Conservation (phyloP, 2,329 filamentous ascomycete genomes). For the Lomentospora prolificans region DNA sequence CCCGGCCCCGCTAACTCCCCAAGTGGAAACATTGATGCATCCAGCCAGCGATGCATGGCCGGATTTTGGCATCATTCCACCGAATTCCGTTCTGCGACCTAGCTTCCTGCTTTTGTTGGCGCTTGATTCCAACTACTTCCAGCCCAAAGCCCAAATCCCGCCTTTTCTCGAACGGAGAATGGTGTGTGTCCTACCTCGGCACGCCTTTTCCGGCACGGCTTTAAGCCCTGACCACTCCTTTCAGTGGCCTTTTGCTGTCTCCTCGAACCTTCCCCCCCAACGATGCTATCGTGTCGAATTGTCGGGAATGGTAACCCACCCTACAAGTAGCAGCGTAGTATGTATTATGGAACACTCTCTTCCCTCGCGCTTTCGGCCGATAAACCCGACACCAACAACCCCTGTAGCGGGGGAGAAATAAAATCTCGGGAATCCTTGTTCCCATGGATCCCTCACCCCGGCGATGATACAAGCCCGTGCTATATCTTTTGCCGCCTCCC, state of each 20-base stretch:
- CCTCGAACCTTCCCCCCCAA: neutral
- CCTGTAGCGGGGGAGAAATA: too few relatives aligned
- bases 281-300: too few relatives aligned
- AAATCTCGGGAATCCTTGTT: too few relatives aligned
- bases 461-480: neutral
- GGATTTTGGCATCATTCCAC: neutral
- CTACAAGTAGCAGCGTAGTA: too few relatives aligned
- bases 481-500: neutral
- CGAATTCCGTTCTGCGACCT: neutral
- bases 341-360: too few relatives aligned
- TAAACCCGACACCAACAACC: too few relatives aligned
- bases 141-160: too few relatives aligned
- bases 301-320: too few relatives aligned
- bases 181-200: neutral
- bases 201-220: neutral
- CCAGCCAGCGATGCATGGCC: neutral
- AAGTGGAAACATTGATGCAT: too few relatives aligned
- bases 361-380: neutral
- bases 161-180: neutral
- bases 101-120: too few relatives aligned
- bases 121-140: too few relatives aligned
- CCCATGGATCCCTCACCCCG: neutral
- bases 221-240: neutral
- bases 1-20: too few relatives aligned
- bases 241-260: neutral